phyloP scores from a whole-genome alignment of 805 yeast genomes.

The Candida silvicultrix region DNA sequence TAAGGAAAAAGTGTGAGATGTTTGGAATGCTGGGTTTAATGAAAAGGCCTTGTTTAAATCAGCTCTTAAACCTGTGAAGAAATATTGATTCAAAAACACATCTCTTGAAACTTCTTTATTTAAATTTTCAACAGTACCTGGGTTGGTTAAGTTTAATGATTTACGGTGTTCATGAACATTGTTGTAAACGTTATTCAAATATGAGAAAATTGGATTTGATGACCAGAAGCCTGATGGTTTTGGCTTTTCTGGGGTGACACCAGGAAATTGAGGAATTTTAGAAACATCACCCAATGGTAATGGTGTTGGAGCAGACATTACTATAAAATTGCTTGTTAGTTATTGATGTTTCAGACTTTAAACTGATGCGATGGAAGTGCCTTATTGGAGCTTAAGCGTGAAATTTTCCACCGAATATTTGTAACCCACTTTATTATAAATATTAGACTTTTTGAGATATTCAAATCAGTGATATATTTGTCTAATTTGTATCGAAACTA shows the following conservation, averaged over 20 bases:
- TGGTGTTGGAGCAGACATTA: conserved; percentile 31
- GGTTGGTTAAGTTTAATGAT: conserved; percentile 77
- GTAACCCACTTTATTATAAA: not conserved
- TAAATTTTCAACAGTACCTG: conserved; percentile 92
- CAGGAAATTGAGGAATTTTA: conserved; percentile 56
- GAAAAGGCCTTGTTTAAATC: conserved; percentile 89
- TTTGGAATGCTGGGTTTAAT: conserved; percentile 93
- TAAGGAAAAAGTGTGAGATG: conserved; percentile 85
- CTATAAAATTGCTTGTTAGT: not conserved
- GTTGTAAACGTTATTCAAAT: conserved; percentile 68
- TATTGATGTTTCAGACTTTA: not conserved
- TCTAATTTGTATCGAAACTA: not conserved
- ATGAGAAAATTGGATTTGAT: conserved; percentile 76
- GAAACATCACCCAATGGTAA: conserved; percentile 55
- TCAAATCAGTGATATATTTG: not conserved
- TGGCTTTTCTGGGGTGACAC: conserved; percentile 46
- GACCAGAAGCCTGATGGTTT: conserved; percentile 63
- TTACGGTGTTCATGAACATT: conserved; percentile 72
- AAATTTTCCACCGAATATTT: not conserved
- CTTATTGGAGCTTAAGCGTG: not conserved
- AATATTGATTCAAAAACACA: conserved; percentile 82
- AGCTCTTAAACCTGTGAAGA: conserved; percentile 93
- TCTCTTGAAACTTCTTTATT: conserved; percentile 92
- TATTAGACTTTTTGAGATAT: not conserved
- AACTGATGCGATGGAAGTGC: not conserved